Conservation (phyloP, 805 yeast genomes). For the Myxozyma udenii region DNA sequence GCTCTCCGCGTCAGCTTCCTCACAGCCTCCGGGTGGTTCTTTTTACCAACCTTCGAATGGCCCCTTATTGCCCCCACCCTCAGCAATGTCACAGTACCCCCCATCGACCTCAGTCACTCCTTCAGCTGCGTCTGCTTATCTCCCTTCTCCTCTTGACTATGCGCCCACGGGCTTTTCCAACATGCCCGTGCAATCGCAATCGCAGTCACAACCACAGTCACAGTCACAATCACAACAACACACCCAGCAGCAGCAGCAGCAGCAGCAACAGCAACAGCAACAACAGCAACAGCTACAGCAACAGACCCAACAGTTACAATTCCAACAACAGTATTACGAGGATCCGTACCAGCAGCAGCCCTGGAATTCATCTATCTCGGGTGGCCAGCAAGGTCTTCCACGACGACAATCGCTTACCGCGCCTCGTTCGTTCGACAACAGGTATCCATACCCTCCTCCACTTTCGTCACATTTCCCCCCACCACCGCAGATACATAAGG, state of each 20-base stretch:
- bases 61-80: constrained; percentile 18
- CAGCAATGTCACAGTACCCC: constrained; percentile 12
- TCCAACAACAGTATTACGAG: constrained; percentile 9
- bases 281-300: constrained; percentile 16
- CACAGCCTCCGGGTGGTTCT: constrained; percentile 1
- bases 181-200: constrained; percentile 1
- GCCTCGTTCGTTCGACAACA: constrained; percentile 16
- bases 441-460: constrained; percentile 20
- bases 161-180: constrained; percentile 5
- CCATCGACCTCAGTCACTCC: constrained; percentile 4
- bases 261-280: constrained; percentile 5
- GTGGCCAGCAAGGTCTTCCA: constrained; percentile 2
- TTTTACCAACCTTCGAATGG: constrained; percentile 3
- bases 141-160: constrained; percentile 15
- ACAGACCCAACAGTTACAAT: not conserved
- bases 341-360: constrained; percentile 9
- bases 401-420: constrained; percentile 22
- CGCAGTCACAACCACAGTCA: not conserved
- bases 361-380: constrained; percentile 9
- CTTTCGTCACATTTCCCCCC: constrained; percentile 17
- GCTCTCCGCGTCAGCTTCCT: constrained; percentile 18
- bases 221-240: not conserved
- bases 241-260: constrained; percentile 7
- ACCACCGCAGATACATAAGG: not conserved
- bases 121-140: constrained; percentile 3